Base-by-base conservation (phyloP, 768 basidiomycete species). In the Porphyrellus cyaneotinctus region DNA sequence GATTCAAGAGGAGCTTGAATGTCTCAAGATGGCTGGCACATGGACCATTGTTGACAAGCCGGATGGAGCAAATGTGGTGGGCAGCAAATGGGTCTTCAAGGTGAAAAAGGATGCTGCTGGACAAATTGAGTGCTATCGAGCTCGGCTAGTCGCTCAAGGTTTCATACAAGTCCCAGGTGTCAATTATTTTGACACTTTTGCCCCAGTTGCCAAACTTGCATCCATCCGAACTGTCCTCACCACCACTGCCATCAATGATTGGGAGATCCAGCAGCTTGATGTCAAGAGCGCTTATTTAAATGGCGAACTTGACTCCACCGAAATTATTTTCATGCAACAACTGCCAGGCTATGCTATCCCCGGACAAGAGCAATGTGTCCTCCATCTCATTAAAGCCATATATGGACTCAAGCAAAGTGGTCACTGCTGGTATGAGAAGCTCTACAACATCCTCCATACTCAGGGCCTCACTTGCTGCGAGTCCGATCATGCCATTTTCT, bases 61-160 rank as follows among this genome's bases (percentile, higher is more conserved):
- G 14, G 41, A 35, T 10, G 52, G 46, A 7, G 28, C 11, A 1
- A 53, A 53, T 15, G 3, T 53, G 0, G n/a, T 54, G 4, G 20
- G 33, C 17, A 17, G 37, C 18, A 50, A 54, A 28, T 54, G 48
- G 52, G 52, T 53, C 18, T 54, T 54, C 31, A 38, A 45, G 5
- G 43, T 46, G 2, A 54, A 50, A 12, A 50, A 50, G 32, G 44
- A 50, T 10, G 24, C 36, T 1, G 44, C 32, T 0, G 37, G 49
- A 3, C 22, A 54, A 3, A 30, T 54, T 6, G 24, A 50, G 17
- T 20, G 26, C 5, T 50, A 54, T 37, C 22, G 31, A 4, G 49
- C n/a, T 0, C 6, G 18, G 6, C 20, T 54, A 0, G 20, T 54
- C 1, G 30, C 43, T 0, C 28, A 30, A 11, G 20, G 52, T 0